A percentile compares a stretch with the other conserved stretches of the same genome.
These are phyloP conservation scores for Leccinellum albellum DNA, from an alignment of 768 basidiomycete species.

Conservation along the genomic window DNA sequence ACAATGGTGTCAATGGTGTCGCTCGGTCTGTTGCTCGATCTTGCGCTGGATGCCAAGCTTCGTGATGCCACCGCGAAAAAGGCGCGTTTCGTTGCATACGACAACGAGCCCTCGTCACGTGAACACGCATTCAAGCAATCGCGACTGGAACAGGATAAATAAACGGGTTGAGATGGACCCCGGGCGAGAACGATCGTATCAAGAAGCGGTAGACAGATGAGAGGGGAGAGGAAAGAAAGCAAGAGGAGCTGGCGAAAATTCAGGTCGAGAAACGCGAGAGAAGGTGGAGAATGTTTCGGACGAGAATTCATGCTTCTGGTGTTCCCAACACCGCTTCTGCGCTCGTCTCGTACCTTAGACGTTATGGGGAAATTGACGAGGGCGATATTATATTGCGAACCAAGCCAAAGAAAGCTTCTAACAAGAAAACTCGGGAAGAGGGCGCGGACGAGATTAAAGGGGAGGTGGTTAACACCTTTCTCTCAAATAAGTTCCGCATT, in stretches of 20 bases:
- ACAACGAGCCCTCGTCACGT: slow-evolving; percentile 60
- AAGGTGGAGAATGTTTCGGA: slow-evolving; percentile 34
- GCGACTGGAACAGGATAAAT: slow-evolving; percentile 55
- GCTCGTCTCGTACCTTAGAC: slow-evolving; percentile 41
- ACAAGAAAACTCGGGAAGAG: slow-evolving; percentile 27
- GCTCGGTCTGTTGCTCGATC: slow-evolving; percentile 61
- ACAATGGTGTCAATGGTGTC: too few relatives aligned
- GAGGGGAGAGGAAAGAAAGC: slow-evolving; percentile 60
- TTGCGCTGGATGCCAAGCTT: slow-evolving; percentile 78
- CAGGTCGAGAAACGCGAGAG: slow-evolving; percentile 20
- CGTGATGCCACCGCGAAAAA: slow-evolving; percentile 66
- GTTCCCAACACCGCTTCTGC: slow-evolving; percentile 30
- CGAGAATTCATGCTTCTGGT: slow-evolving; percentile 50
- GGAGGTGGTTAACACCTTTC: slow-evolving; percentile 68
- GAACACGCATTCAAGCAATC: slow-evolving; percentile 76
- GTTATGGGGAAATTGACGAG: slow-evolving; percentile 62
- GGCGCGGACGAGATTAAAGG: slow-evolving; percentile 41
- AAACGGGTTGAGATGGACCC: slow-evolving; percentile 44
- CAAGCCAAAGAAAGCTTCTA: slow-evolving; percentile 46
- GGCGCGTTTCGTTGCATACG: slow-evolving; percentile 63
- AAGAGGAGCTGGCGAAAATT: slow-evolving; percentile 40
- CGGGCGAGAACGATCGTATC: slow-evolving; percentile 62
- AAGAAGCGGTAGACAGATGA: slow-evolving; percentile 62
- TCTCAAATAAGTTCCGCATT: slow-evolving; percentile 73
- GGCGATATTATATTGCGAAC: slow-evolving; percentile 65